phyloP scores from a whole-genome alignment of 805 yeast genomes.

The Candida krabiensis region DNA sequence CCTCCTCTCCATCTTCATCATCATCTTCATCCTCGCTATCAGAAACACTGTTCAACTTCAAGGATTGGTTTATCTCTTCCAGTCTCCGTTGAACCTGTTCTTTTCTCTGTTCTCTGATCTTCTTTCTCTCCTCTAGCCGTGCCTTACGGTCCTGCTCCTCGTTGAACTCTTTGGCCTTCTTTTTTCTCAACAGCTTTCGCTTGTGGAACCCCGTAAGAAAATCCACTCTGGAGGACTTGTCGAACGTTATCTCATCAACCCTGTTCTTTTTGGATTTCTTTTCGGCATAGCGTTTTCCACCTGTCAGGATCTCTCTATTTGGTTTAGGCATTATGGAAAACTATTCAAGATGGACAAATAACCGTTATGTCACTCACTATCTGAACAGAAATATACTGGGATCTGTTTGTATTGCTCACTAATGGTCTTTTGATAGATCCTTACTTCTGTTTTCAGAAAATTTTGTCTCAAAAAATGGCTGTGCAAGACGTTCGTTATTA shows the following conservation, averaged over 20 bases:
- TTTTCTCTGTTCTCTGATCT: slow-evolving; percentile 68
- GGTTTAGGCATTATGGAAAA: slow-evolving; percentile 34
- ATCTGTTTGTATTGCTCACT: too few species aligned
- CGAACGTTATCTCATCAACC: slow-evolving; percentile 84
- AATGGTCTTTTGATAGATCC: too few species aligned
- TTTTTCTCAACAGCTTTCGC: slow-evolving; percentile 84
- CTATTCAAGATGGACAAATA: too few species aligned
- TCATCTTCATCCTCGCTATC: slow-evolving; percentile 20
- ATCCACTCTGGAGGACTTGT: slow-evolving; percentile 74
- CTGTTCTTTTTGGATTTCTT: slow-evolving; percentile 65
- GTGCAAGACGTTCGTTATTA: too few species aligned
- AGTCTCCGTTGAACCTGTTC: slow-evolving; percentile 64
- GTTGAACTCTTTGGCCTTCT: slow-evolving; percentile 73
- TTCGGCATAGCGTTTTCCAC: slow-evolving; percentile 77
- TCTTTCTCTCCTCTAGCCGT: slow-evolving; percentile 73
- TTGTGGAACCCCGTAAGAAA: slow-evolving; percentile 95
- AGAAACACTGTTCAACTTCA: slow-evolving; percentile 30
- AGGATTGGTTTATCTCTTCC: slow-evolving; percentile 51
- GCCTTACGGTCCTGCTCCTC: slow-evolving; percentile 76
- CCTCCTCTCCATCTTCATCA: slow-evolving; percentile 29
- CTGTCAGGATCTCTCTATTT: slow-evolving; percentile 85
- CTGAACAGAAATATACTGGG: too few species aligned
- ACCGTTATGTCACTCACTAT: too few species aligned
- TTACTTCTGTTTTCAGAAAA: too few species aligned
- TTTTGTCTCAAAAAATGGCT: too few species aligned